Percentiles rank a stretch among this genome's conserved stretches.
phyloP scores from a whole-genome alignment of 2,329 filamentous ascomycete species.

The Neocucurbitaria cava region DNA sequence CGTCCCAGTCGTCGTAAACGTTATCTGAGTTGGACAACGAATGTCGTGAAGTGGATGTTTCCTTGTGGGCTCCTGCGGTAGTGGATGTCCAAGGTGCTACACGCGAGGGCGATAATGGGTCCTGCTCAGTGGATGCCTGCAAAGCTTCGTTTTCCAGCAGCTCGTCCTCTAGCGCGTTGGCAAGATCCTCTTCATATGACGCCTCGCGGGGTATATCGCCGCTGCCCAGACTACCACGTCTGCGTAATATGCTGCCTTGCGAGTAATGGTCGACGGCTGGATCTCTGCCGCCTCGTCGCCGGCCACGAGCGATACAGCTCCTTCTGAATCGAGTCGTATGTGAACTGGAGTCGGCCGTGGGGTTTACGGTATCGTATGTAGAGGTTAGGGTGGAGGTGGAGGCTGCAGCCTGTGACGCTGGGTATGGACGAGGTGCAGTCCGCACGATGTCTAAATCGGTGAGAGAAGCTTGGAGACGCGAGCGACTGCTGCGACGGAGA shows the following conservation, averaged over 20 bases:
- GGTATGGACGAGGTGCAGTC: background rate
- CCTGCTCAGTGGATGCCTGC: background rate
- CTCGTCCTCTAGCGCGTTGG: conserved; percentile 16
- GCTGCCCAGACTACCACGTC: background rate
- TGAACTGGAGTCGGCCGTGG: background rate
- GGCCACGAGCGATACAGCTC: background rate
- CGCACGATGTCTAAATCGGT: conserved; percentile 1
- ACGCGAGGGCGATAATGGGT: background rate
- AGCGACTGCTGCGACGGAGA: conserved; percentile 6
- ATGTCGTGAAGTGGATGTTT: background rate
- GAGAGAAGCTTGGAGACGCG: conserved; percentile 1
- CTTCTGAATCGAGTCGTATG: background rate
- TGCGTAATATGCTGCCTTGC: conserved; percentile 1
- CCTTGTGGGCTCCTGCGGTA: background rate
- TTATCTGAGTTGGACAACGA: background rate
- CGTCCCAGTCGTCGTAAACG: background rate
- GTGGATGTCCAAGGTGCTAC: background rate
- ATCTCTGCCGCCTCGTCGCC: conserved; percentile 1
- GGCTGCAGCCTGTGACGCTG: background rate
- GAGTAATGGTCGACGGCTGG: conserved; percentile 12
- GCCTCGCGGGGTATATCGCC: background rate
- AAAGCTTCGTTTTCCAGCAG: conserved; percentile 7
- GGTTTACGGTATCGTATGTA: background rate
- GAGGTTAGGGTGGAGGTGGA: background rate
- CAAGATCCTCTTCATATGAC: conserved; percentile 11